Conservation (phyloP, 805 yeast genomes). For the Ogataea thermomethanolica region DNA sequence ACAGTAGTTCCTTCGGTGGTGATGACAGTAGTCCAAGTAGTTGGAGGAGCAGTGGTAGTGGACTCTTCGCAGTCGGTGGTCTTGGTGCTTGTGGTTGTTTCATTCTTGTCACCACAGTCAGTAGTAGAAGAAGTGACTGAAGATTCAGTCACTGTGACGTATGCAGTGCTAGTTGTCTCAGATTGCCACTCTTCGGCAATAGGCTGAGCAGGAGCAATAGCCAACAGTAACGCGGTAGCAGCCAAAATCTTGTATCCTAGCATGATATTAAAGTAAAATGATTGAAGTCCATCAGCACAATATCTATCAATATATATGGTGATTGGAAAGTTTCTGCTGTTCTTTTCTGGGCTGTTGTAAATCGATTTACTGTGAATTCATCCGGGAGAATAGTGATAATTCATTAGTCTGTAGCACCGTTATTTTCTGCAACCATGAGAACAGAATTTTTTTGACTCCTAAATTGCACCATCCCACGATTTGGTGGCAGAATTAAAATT, state of each 20-base stretch:
- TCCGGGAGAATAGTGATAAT: background rate
- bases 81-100: conserved; percentile 1
- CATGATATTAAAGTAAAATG: conserved; percentile 1
- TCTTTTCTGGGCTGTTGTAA: conserved; percentile 4
- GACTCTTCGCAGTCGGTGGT: conserved; percentile 3
- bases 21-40: conserved; percentile 7
- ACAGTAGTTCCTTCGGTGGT: conserved; percentile 3
- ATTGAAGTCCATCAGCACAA: too few relatives aligned
- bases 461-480: too few relatives aligned
- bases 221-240: conserved; percentile 5
- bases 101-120: conserved; percentile 4
- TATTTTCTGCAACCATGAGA: conserved; percentile 3
- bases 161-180: conserved; percentile 5
- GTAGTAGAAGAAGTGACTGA: conserved; percentile 1
- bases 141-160: conserved; percentile 4
- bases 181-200: conserved; percentile 3
- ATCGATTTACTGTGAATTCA: background rate
- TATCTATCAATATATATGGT: background rate
- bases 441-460: background rate
- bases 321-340: background rate
- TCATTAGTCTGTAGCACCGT: background rate
- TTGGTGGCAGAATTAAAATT: too few relatives aligned
- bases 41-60: conserved; percentile 1
- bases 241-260: conserved; percentile 8
- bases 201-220: conserved; percentile 6